Evolutionary conservation across 2,329 filamentous ascomycete genomes (phyloP).

Genomic region (Atkinsonella hypoxylon): DNA sequence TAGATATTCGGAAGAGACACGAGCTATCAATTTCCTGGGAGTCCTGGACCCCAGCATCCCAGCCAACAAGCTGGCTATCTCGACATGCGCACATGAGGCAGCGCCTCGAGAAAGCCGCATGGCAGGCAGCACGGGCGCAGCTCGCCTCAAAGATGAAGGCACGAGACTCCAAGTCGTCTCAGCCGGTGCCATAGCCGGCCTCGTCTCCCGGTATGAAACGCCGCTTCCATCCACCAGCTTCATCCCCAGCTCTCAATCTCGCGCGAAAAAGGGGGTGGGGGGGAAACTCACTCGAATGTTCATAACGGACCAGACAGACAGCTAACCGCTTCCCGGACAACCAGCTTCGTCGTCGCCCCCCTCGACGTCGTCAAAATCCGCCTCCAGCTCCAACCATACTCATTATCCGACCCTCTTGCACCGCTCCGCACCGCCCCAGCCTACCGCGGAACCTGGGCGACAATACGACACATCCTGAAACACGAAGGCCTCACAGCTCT

Average conservation of each 20-base stretch:
- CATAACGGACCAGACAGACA: background rate
- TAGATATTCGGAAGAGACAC: too few relatives aligned
- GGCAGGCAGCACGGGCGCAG: slow-evolving; percentile 18
- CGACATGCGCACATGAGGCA: slow-evolving; percentile 3
- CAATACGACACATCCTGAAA: slow-evolving; percentile 61
- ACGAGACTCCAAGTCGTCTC: slow-evolving; percentile 42
- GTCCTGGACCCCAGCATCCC: background rate
- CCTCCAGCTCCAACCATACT: slow-evolving; percentile 84
- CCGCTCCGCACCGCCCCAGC: slow-evolving; percentile 37
- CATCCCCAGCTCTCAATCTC: too few relatives aligned
- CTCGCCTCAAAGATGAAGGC: slow-evolving; percentile 49
- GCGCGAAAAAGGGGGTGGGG: too few relatives aligned
- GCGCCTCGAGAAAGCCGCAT: slow-evolving; percentile 16
- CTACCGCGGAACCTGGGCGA: slow-evolving; percentile 68
- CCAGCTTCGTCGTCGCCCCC: slow-evolving; percentile 81
- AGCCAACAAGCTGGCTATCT: slow-evolving; percentile 6
- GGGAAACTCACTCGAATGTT: background rate
- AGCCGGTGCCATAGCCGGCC: slow-evolving; percentile 56
- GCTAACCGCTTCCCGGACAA: too few relatives aligned
- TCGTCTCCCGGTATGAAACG: slow-evolving; percentile 68
- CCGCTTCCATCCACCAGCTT: background rate
- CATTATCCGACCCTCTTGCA: slow-evolving; percentile 60
- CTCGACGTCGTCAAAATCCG: slow-evolving; percentile 98
- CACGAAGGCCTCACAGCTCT: slow-evolving; percentile 77
- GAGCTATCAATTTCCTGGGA: background rate